A percentile compares a stretch with the other conserved stretches of the same genome.
Evolutionary conservation across 257 asterid genomes (phyloP).

Genomic region (Solanum commersonii): DNA sequence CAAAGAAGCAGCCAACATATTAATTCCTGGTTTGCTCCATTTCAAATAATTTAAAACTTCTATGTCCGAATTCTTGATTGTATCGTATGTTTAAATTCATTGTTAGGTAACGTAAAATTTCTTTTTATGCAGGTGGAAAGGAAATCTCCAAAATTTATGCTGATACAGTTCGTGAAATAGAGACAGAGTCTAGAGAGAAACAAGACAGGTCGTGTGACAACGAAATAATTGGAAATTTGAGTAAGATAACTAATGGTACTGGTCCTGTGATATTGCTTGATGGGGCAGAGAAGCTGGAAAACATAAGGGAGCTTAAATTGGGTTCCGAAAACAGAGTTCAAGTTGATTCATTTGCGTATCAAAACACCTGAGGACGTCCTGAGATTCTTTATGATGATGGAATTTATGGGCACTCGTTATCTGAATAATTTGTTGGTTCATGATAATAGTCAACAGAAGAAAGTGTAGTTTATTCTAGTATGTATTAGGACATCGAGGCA

Average conservation of each 20-base stretch:
- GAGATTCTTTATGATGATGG: slow-evolving; percentile 25
- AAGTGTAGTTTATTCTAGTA: background rate
- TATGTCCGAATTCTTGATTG: background rate
- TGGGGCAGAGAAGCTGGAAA: background rate
- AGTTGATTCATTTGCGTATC: background rate
- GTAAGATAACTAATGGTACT: background rate
- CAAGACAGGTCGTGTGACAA: background rate
- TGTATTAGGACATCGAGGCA: background rate
- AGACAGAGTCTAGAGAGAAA: background rate
- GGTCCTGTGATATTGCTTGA: slow-evolving; percentile 5
- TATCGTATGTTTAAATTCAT: background rate
- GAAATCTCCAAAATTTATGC: slow-evolving; percentile 16
- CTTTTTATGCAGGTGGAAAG: slow-evolving; percentile 15
- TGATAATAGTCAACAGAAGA: background rate
- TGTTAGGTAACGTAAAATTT: background rate
- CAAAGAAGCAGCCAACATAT: slow-evolving; percentile 16
- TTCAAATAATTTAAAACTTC: background rate
- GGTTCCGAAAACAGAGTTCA: background rate
- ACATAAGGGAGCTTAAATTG: background rate
- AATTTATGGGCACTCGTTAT: slow-evolving; percentile 15
- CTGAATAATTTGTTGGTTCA: slow-evolving; percentile 15
- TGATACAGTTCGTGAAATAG: slow-evolving; percentile 13
- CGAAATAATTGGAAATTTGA: background rate
- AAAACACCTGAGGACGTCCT: slow-evolving; percentile 20
- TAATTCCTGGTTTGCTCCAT: slow-evolving; percentile 27